These are phyloP conservation scores for Botrytis fragariae DNA, from an alignment of 2,329 filamentous ascomycete species.

Conservation along the genomic window DNA sequence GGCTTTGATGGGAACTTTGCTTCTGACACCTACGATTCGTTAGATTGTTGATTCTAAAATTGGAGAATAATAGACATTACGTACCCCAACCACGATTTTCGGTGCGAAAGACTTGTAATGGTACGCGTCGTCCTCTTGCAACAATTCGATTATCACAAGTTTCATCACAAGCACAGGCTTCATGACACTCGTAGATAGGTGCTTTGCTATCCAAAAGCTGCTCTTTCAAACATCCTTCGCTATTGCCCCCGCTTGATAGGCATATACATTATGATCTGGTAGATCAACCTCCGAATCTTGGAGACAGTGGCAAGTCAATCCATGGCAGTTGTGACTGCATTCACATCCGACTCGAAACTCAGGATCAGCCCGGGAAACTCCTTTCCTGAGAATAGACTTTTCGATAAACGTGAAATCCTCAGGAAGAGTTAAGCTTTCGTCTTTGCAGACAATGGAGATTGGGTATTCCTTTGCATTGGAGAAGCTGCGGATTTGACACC, in stretches of 20 bases:
- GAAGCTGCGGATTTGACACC: conserved; percentile 58
- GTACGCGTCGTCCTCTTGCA: conserved; percentile 67
- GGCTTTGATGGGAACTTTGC: conserved; percentile 59
- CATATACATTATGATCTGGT: conserved; percentile 38
- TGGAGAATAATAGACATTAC: conserved; percentile 26
- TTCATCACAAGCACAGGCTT: conserved; percentile 61
- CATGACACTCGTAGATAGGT: conserved; percentile 79
- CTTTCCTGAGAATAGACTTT: conserved; percentile 55
- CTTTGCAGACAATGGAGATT: conserved; percentile 63
- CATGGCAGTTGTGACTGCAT: conserved; percentile 66
- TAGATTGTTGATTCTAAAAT: conserved; percentile 7
- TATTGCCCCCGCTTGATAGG: conserved; percentile 53
- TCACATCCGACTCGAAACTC: conserved; percentile 68
- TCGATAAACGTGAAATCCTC: conserved; percentile 68
- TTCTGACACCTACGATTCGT: conserved; percentile 55
- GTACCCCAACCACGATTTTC: conserved; percentile 72
- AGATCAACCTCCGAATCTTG: conserved; percentile 49
- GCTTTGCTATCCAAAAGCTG: conserved; percentile 52
- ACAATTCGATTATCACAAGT: conserved; percentile 74
- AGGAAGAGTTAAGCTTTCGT: conserved; percentile 56
- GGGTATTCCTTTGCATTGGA: conserved; percentile 48
- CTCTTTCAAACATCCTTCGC: conserved; percentile 52
- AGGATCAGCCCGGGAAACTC: conserved; percentile 57
- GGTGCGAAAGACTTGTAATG: conserved; percentile 76
- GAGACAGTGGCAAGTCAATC: conserved; percentile 65